Conservation (phyloP, 768 basidiomycete genomes). For the Pisolithus sp. region DNA sequence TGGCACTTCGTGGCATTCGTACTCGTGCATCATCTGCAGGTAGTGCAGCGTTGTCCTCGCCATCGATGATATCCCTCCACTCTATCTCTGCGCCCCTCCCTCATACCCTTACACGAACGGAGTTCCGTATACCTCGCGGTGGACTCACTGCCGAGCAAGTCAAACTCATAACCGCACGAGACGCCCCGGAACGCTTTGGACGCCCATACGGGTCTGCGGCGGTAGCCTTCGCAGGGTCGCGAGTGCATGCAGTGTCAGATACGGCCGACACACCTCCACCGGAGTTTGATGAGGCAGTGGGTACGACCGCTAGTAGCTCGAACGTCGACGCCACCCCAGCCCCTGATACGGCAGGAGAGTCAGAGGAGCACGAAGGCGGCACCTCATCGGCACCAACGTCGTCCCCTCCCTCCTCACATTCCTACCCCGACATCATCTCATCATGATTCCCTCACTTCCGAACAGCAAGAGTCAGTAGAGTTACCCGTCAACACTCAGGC, state of each 20-base stretch:
- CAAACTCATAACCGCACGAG: conserved; percentile 62
- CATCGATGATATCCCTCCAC: conserved; percentile 63
- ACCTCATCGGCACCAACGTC: neutral
- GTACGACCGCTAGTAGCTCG: neutral
- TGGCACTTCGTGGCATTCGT: conserved; percentile 31
- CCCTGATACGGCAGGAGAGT: neutral
- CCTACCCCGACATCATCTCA: neutral
- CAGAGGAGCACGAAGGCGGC: neutral
- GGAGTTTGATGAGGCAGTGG: conserved; percentile 37
- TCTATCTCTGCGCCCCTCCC: conserved; percentile 73
- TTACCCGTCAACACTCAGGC: neutral
- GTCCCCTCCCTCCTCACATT: neutral
- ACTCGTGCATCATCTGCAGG: conserved; percentile 32
- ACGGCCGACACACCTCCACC: conserved; percentile 34
- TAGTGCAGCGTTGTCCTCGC: conserved; percentile 39
- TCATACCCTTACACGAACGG: conserved; percentile 65
- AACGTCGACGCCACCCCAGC: neutral
- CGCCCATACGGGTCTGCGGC: conserved; percentile 74
- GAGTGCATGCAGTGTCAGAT: conserved; percentile 31
- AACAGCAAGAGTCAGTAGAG: neutral
- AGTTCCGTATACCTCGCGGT: conserved; percentile 52
- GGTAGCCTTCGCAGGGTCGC: conserved; percentile 50
- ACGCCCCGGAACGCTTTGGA: conserved; percentile 62
- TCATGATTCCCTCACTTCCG: neutral
- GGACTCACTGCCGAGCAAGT: conserved; percentile 50